Percentiles rank a stretch among this genome's conserved stretches.
These are phyloP conservation scores for Filobasidium floriforme DNA, from an alignment of 768 basidiomycete genomes.

Conservation along the genomic window DNA sequence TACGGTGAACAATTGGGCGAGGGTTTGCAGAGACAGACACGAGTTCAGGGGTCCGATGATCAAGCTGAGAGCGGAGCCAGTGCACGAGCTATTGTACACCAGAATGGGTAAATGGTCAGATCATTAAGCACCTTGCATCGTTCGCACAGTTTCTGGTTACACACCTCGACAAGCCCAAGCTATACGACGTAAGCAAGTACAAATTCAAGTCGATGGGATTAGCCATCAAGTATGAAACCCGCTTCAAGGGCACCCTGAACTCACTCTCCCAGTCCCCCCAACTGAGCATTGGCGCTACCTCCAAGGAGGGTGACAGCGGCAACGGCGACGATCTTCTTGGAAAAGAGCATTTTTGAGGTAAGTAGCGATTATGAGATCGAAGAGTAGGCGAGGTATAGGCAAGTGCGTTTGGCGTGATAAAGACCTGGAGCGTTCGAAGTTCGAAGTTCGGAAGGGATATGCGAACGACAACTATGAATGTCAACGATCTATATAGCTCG, in stretches of 20 bases:
- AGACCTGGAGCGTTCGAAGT: not conserved
- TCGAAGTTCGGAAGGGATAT: too few species aligned
- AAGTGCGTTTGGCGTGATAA: not conserved
- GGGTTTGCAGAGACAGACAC: not conserved
- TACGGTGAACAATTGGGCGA: slow-evolving; percentile 15
- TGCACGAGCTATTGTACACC: not conserved
- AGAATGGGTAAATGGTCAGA: too few species aligned
- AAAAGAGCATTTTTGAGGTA: slow-evolving; percentile 7
- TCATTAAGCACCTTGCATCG: not conserved
- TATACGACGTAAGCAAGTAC: not conserved
- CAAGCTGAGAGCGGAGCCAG: not conserved
- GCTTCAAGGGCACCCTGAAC: too few species aligned
- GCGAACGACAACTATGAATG: too few species aligned
- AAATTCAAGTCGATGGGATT: too few species aligned
- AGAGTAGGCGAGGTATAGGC: not conserved
- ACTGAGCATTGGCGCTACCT: slow-evolving; percentile 9
- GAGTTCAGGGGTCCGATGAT: slow-evolving; percentile 6
- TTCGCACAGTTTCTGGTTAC: not conserved
- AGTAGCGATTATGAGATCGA: not conserved
- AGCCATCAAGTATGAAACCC: too few species aligned
- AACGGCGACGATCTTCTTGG: slow-evolving; percentile 13
- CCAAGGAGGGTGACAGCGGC: slow-evolving; percentile 11
- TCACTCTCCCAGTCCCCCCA: slow-evolving; percentile 11
- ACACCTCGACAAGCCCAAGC: not conserved
- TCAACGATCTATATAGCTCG: too few species aligned